Conservation (phyloP, 441 rosid species). For the Populus hybrid region DNA sequence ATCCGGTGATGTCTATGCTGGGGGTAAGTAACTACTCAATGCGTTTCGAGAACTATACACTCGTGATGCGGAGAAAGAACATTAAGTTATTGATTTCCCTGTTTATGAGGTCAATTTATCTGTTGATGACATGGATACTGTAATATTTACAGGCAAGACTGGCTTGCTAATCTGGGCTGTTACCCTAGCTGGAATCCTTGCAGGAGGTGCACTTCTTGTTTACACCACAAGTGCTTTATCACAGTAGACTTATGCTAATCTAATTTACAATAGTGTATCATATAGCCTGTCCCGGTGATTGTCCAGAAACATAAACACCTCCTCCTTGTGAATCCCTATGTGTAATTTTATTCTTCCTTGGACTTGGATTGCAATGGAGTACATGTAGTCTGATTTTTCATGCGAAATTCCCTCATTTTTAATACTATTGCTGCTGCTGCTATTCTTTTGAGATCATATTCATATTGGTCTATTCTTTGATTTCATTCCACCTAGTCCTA, state of each 20-base stretch:
- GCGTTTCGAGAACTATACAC: neutral
- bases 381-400: neutral
- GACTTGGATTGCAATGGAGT: neutral
- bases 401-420: neutral
- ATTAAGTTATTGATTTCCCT: neutral
- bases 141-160: conserved; percentile 9
- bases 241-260: conserved; percentile 34
- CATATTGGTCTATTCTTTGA: too few species aligned
- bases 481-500: neutral
- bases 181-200: conserved; percentile 4
- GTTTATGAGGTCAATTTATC: neutral
- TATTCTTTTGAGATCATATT: neutral
- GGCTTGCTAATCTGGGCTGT: too few species aligned
- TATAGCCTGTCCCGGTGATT: neutral
- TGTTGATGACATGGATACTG: neutral
- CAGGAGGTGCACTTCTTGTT: conserved; percentile 91
- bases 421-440: neutral
- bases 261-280: neutral
- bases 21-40: conserved; percentile 42
- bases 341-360: neutral
- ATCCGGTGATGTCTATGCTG: conserved; percentile 71
- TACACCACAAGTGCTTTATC: conserved; percentile 93
- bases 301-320: neutral
- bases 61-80: neutral
- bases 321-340: neutral